Conservation (phyloP, 257 asterid species). For the Plantago ovata region DNA sequence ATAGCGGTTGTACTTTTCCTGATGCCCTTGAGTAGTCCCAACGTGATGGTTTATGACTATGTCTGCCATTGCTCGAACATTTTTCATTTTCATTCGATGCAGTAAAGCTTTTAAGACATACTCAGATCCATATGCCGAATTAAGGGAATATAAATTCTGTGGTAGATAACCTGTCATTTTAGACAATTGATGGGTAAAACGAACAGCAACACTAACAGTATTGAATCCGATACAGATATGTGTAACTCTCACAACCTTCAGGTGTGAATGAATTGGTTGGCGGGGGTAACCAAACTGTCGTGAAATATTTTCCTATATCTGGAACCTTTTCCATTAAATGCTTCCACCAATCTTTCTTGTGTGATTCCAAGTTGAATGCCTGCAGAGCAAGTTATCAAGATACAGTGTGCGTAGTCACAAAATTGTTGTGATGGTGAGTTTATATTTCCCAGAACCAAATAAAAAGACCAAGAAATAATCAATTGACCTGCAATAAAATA, state of each 20-base stretch:
- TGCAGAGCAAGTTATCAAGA: conserved; percentile 32
- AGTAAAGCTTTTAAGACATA: conserved; percentile 65
- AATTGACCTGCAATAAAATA: conserved; percentile 72
- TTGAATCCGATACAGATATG: background rate
- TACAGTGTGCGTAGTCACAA: conserved; percentile 13
- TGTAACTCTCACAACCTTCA: conserved; percentile 49
- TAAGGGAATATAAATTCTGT: conserved; percentile 77
- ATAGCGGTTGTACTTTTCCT: conserved; percentile 88
- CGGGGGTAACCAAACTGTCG: conserved; percentile 98
- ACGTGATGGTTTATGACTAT: conserved; percentile 91
- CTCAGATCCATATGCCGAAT: conserved; percentile 89
- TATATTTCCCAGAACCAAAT: background rate
- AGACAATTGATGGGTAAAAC: conserved; percentile 10
- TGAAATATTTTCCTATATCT: conserved; percentile 84
- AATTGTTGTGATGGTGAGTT: background rate
- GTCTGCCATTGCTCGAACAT: conserved; percentile 95
- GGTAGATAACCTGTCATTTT: conserved; percentile 82
- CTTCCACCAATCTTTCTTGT: conserved; percentile 90
- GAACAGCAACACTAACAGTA: conserved; percentile 12
- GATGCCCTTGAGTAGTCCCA: conserved; percentile 84
- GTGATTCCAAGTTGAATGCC: conserved; percentile 99
- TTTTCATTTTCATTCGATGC: conserved; percentile 73
- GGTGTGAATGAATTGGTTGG: conserved; percentile 69
- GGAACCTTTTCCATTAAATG: conserved; percentile 69
- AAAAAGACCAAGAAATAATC: conserved; percentile 6